Base-by-base conservation (phyloP, 306 rosid species). In the Prosopis cineraria region DNA sequence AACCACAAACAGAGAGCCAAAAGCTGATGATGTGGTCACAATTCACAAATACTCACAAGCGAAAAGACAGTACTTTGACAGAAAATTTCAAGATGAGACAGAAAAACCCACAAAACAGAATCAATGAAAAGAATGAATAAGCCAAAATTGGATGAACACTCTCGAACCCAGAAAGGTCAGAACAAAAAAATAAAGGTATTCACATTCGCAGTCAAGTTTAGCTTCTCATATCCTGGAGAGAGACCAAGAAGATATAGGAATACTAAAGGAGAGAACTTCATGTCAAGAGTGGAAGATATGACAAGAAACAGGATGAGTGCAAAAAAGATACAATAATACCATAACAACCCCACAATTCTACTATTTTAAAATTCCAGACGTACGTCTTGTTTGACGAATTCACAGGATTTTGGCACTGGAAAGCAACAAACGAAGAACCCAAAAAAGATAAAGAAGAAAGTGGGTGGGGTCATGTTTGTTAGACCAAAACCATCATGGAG, bases 401-500 rank as follows among this genome's bases (percentile, higher is more conserved):
- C 82, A 71, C 11, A 67, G 72, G 40, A 70, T 60, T 20, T 59
- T 2, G 33, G 41, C 12, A 41, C 36, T 33, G 69, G 10, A 24
- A 47, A 64, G 55, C 37, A 45, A 64, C 48, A 75, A 45, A 45
- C 36, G 2, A 13, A 8, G 58, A 30, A 11, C 7, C 16, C 9
- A n/a, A 7, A 60, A 75, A 0, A 19, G 47, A 24, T 31, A 65
- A 48, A 65, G 5, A 12, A 19, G 14, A 62, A 62, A 30, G 71
- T 7, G 4, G 8, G 73, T 47, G 68, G 55, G 73, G 74, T 66
- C 80, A 65, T 5, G 56, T 52, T 76, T 76, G 80, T 34, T 76
- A 11, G 74, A 65, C 9, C 67, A 65, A 45, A 0, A 50, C 8
- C 14, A 76, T 76, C 67, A 50, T 66, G 80, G 19, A 66, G 74